Evolutionary conservation across 306 rosid genomes (phyloP), one percentile per base, ranked within the genome.

Genomic region (Rubus idaeus): DNA sequence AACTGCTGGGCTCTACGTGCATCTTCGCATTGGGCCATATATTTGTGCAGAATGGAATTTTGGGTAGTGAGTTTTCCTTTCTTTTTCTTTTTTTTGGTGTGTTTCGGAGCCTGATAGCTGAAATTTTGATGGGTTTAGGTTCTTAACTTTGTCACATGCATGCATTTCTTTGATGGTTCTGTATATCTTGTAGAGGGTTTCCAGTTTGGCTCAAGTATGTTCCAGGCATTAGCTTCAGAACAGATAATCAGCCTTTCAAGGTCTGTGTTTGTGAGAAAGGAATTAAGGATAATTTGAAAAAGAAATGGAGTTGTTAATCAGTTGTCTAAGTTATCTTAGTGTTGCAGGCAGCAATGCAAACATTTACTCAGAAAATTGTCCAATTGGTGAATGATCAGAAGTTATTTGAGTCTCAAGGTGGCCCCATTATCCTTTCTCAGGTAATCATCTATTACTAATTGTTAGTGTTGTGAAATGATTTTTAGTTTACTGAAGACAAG

Each of bases 11-110:
- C 88, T 90, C 1, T 91, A 88, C 70, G 91, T 90, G 70, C 89
- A 93, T 78, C 96, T 91, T 52, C 89, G 97, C 5, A 90, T 93
- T 78, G 97, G 98, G 74, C 98, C 98, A 39, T 93, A 84, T n/a
- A 77, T 90, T 45, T 91, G 97, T 77, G 87, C 91, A 37, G 97
- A 93, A 82, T 91, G 97, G 96, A 93, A 93, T 77, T 84, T 88
- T n/a, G 96, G 97, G 98, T 90, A 88, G 82, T 64, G 42, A 55
- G 14, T 10, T 18, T 21, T 52, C 26, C 16, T 30, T 30, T 30
- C 35, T 30, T 30, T 30, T 30, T 30, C 2, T 30, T 30, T 30
- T 30, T 23, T 30, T 2, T 30, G 87, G 87, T 44, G 84, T 80
- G 18, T 84, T 84, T 53, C 77, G 82, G 87, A 84, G 35, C 0